Percentiles rank a stretch among this genome's conserved stretches.
These are phyloP conservation scores for Gossypium ekmanianum DNA, from an alignment of 345 rosid genomes.

Conservation along the genomic window DNA sequence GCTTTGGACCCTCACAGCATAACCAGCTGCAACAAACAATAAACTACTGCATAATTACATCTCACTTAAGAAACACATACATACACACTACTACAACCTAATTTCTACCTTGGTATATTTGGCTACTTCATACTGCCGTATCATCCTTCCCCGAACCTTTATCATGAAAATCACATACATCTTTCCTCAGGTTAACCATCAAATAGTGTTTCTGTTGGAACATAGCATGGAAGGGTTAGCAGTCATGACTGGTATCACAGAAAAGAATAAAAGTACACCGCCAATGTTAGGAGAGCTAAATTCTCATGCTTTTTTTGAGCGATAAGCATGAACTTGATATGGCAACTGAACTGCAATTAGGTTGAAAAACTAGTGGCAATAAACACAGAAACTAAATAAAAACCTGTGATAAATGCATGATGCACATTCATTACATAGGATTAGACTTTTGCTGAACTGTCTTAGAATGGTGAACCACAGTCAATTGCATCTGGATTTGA, in stretches of 20 bases:
- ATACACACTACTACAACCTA: not conserved
- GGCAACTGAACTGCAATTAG: not conserved
- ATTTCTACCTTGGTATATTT: slow-evolving; percentile 2
- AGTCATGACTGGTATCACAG: not conserved
- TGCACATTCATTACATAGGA: not conserved
- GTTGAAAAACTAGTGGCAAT: not conserved
- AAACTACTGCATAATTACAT: not conserved
- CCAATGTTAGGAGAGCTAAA: not conserved
- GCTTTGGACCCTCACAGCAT: not conserved
- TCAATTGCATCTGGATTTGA: not conserved
- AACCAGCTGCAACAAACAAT: slow-evolving; percentile 5
- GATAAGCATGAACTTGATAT: not conserved
- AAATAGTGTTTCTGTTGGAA: not conserved
- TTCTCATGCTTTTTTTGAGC: not conserved
- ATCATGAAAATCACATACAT: not conserved
- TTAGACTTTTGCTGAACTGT: not conserved
- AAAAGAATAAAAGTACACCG: not conserved
- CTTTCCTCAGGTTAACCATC: not conserved
- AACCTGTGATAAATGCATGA: not conserved
- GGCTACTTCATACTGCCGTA: not conserved
- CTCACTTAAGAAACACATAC: not conserved
- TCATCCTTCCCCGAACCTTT: not conserved
- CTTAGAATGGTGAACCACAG: not conserved
- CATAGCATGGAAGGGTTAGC: not conserved
- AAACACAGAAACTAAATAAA: not conserved